phyloP scores from a whole-genome alignment of 2,329 filamentous ascomycete genomes.

The Tolypocladium inflatum region DNA sequence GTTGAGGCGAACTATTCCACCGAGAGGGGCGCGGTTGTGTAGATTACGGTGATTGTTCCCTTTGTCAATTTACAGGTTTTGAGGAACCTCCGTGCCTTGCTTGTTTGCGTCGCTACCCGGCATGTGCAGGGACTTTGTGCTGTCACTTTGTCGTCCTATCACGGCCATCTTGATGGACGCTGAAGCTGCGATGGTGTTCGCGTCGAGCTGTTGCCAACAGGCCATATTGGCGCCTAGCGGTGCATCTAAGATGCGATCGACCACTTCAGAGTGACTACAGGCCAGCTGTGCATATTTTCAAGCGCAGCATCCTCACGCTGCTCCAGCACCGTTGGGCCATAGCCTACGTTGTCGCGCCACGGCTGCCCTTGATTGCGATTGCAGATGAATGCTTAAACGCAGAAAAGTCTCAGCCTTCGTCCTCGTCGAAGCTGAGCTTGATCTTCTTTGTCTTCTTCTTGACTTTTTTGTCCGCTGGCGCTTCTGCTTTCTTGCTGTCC shows the following conservation, averaged over 20 bases:
- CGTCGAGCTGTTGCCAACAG: background rate
- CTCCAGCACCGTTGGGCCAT: background rate
- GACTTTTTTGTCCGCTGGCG: conserved; percentile 19
- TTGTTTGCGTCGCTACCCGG: background rate
- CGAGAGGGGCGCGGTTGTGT: conserved; percentile 20
- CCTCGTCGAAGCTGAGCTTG: conserved; percentile 58
- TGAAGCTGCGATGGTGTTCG: background rate
- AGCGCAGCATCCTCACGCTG: background rate
- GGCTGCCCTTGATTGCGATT: background rate
- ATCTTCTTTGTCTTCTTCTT: conserved; percentile 55
- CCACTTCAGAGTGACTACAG: background rate
- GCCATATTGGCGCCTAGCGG: background rate
- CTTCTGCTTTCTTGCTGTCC: conserved; percentile 6
- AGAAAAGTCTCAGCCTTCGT: conserved; percentile 32
- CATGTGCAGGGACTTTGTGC: background rate
- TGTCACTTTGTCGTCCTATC: background rate
- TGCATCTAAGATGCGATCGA: background rate
- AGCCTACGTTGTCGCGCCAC: background rate
- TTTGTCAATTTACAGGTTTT: conserved; percentile 25
- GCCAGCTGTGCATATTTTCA: background rate
- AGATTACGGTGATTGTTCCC: conserved; percentile 29
- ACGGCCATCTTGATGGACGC: background rate
- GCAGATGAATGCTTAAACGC: background rate
- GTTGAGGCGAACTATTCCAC: conserved; percentile 10
- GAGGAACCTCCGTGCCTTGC: conserved; percentile 14